phyloP scores from a whole-genome alignment of 768 basidiomycete species.

The Collybia nuda region DNA sequence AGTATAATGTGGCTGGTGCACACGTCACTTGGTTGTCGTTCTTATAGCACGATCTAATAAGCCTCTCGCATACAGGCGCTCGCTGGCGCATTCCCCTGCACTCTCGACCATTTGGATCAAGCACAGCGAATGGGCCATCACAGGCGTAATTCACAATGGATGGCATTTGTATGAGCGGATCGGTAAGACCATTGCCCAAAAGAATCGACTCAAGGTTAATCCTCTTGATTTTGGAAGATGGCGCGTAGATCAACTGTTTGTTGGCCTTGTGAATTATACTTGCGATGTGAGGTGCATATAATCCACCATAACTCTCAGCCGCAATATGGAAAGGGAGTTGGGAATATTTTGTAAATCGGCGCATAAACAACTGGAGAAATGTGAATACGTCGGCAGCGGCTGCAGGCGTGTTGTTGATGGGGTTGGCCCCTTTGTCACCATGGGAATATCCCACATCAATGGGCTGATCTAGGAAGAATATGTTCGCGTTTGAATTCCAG shows the following conservation, averaged over 20 bases:
- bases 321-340: slow-evolving; percentile 73
- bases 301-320: slow-evolving; percentile 78
- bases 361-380: slow-evolving; percentile 79
- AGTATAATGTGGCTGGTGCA: slow-evolving; percentile 76
- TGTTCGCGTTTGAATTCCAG: slow-evolving; percentile 83
- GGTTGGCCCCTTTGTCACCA: slow-evolving; percentile 60
- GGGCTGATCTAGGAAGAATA: slow-evolving; percentile 83
- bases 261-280: slow-evolving; percentile 80
- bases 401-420: slow-evolving; percentile 76
- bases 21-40: slow-evolving; percentile 60
- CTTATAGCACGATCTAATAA: slow-evolving; percentile 71
- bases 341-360: slow-evolving; percentile 74
- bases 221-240: slow-evolving; percentile 48
- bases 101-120: slow-evolving; percentile 63
- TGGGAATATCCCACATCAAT: slow-evolving; percentile 92
- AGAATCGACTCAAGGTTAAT: slow-evolving; percentile 85
- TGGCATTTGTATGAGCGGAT: slow-evolving; percentile 80
- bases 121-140: slow-evolving; percentile 80
- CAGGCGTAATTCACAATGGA: slow-evolving; percentile 83
- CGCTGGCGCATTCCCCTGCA: slow-evolving; percentile 64
- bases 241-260: slow-evolving; percentile 46
- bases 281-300: slow-evolving; percentile 85
- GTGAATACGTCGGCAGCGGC: slow-evolving; percentile 93
- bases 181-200: slow-evolving; percentile 86
- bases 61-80: slow-evolving; percentile 69